phyloP scores from a whole-genome alignment of 2,329 filamentous ascomycete genomes.

The Trichoderma gracile region DNA sequence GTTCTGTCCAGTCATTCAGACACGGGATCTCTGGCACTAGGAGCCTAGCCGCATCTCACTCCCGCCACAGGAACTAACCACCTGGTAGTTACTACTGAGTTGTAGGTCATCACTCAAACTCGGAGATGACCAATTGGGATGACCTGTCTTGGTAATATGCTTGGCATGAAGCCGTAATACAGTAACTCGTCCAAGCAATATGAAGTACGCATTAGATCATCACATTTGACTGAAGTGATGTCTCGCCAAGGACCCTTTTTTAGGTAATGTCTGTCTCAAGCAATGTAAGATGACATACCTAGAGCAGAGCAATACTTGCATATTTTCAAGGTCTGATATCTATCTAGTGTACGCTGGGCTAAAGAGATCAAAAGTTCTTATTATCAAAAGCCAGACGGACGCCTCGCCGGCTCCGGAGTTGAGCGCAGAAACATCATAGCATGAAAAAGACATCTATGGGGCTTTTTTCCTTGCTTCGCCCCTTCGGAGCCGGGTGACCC shows the following conservation, averaged over 20 bases:
- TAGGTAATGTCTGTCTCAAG: no score
- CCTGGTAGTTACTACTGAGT: no score
- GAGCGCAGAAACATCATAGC: not conserved
- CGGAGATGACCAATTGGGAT: not conserved
- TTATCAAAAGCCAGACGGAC: no score
- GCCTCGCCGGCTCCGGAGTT: conserved; percentile 31
- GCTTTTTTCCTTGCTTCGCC: not conserved
- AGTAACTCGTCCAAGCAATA: not conserved
- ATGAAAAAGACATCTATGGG: not conserved
- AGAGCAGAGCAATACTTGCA: no score
- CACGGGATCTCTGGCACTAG: not conserved
- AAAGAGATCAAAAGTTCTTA: no score
- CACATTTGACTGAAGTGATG: no score
- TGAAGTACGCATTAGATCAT: not conserved
- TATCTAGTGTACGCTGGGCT: no score
- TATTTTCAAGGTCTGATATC: no score
- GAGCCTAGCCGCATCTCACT: no score
- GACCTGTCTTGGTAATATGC: no score
- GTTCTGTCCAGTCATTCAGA: not conserved
- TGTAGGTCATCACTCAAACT: not conserved
- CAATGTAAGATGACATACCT: no score
- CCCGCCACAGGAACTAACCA: not conserved
- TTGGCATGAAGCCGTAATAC: conserved; percentile 2
- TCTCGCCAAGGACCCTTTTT: no score
- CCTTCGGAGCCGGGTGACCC: conserved; percentile 20